Evolutionary conservation across 805 yeast species (phyloP).

Genomic region (Suhomyces prunicola): DNA sequence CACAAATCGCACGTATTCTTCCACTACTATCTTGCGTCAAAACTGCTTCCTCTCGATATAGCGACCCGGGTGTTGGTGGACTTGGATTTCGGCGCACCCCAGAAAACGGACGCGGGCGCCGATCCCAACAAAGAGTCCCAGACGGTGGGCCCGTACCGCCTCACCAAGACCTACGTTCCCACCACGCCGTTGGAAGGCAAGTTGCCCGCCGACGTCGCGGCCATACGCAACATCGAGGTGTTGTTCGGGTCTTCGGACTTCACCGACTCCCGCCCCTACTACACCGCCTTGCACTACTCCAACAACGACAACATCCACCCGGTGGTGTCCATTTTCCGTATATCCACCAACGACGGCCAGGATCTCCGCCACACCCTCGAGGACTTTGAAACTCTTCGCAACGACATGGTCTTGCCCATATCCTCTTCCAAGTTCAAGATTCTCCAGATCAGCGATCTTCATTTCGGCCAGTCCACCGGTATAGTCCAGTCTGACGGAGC

Average conservation of each 20-base stretch:
- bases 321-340: constrained; percentile 16
- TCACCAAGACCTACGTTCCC: constrained; percentile 5
- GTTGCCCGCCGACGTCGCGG: constrained; percentile 1
- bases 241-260: constrained; percentile 31
- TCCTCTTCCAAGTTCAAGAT: constrained; percentile 24
- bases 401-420: not conserved
- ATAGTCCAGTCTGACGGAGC: constrained; percentile 14
- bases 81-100: constrained; percentile 3
- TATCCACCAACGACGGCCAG: constrained; percentile 8
- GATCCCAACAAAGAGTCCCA: not conserved
- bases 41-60: constrained; percentile 2
- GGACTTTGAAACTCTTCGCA: constrained; percentile 1
- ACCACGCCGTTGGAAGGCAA: constrained; percentile 6
- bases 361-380: not conserved
- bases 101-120: not conserved
- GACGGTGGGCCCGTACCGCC: constrained; percentile 3
- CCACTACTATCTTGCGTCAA: constrained; percentile 5
- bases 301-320: constrained; percentile 6
- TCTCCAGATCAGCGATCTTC: constrained; percentile 39
- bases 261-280: constrained; percentile 23
- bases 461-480: constrained; percentile 32
- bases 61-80: constrained; percentile 9
- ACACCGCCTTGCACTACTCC: constrained; percentile 12
- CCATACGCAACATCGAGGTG: constrained; percentile 26
- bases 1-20: not conserved